Base-by-base conservation (phyloP, 2,329 filamentous ascomycete species). In the Aspergillus caelatus region DNA sequence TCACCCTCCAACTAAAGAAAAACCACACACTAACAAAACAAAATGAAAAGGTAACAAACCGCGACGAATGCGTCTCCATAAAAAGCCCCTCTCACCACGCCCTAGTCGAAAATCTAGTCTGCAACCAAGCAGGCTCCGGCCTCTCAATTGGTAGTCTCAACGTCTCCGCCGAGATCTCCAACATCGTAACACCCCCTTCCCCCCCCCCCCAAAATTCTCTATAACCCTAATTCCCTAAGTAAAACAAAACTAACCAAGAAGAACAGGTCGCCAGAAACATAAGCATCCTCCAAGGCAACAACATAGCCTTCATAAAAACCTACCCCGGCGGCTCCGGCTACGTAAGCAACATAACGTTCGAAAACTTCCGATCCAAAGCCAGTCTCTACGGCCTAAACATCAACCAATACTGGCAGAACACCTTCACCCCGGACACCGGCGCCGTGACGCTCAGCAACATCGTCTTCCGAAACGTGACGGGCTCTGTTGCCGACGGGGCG, bases 251-350 rank as follows among this genome's bases (percentile, higher is more conserved):
- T 62, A 11, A 59, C n/a, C 14, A 30, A 30, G 9, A 7, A n/a
- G 3, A 41, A 9, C n/a, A 74, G 73, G 70, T 68, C 56, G 73
- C 72, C 11, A 68, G 71, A 16, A 79, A 79, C 45, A 78, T 79
- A 43, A 74, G 70, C 48, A 74, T 77, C 23, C 74, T 76, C 19
- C 70, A 84, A 58, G 75, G 74, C 4, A 79, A 74, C 56, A 74
- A 78, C 52, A 76, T 79, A 30, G 67, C 73, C 19, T 77, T 79
- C 59, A 79, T 79, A 66, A 79, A 79, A 61, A 78, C 77, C 11
- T 79, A 74, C 61, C 77, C 77, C 0, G 77, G 77, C 4, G 77
- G 77, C 16, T 75, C 73, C 0, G 76, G 76, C 28, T 78, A 77
- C 56, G 76, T 79, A 21, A 75, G 69, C 28, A 73, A 79, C 57